Evolutionary conservation across 306 rosid species (phyloP).

Genomic region (Prunus campanulata): DNA sequence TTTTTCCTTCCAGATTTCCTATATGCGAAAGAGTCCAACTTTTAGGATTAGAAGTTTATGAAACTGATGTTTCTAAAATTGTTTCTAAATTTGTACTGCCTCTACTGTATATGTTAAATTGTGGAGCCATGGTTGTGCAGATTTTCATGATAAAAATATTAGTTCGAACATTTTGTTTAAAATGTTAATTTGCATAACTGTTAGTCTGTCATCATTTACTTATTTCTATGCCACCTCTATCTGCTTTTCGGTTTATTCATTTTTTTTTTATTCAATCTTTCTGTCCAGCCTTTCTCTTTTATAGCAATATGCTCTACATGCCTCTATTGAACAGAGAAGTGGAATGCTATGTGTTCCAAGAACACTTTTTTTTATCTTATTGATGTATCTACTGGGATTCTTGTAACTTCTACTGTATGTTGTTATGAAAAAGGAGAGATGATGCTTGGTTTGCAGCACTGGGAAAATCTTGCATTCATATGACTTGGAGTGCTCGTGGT

Average conservation of each 20-base stretch:
- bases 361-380: background rate
- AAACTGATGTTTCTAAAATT: too few relatives aligned
- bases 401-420: slow-evolving; percentile 17
- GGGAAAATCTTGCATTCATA: slow-evolving; percentile 87
- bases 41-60: too few relatives aligned
- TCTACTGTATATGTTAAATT: too few relatives aligned
- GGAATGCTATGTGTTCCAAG: background rate
- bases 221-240: too few relatives aligned
- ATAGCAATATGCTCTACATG: background rate
- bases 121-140: too few relatives aligned
- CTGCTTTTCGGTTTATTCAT: too few relatives aligned
- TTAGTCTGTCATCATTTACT: too few relatives aligned
- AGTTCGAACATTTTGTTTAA: too few relatives aligned
- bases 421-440: slow-evolving; percentile 58
- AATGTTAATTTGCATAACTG: too few relatives aligned
- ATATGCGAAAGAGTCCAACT: background rate
- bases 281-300: background rate
- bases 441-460: slow-evolving; percentile 91
- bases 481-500: slow-evolving; percentile 88
- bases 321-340: background rate
- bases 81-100: background rate
- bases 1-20: background rate
- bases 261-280: background rate
- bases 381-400: background rate
- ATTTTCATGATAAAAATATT: too few relatives aligned